Conservation (phyloP, 257 asterid genomes). For the Verbascum thapsus region DNA sequence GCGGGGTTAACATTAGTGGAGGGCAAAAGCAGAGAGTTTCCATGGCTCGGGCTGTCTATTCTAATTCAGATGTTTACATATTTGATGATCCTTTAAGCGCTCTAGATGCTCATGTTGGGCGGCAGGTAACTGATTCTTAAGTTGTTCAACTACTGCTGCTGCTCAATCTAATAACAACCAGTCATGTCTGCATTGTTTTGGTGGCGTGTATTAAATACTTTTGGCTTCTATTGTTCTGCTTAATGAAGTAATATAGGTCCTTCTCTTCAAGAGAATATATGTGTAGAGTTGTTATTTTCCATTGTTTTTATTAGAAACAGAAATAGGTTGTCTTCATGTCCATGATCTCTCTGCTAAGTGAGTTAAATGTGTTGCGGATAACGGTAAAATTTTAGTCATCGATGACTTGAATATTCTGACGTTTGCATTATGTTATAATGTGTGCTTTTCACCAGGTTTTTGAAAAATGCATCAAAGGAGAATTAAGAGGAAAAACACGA, state of each 20-base stretch:
- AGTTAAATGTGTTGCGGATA: not conserved
- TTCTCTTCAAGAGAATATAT: too few species aligned
- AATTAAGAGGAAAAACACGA: constrained; percentile 84
- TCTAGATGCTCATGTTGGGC: constrained; percentile 96
- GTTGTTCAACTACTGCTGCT: too few species aligned
- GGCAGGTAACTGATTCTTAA: constrained; percentile 61
- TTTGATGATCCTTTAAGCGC: constrained; percentile 99
- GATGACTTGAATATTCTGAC: not conserved
- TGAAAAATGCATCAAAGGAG: constrained; percentile 86
- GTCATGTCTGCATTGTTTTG: too few species aligned
- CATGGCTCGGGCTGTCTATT: constrained; percentile 96
- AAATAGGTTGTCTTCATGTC: too few species aligned
- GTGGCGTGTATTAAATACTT: too few species aligned
- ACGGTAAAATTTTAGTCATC: too few species aligned
- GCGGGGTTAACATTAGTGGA: constrained; percentile 99
- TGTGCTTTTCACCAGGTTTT: constrained; percentile 58
- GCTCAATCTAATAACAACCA: too few species aligned
- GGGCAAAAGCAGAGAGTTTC: constrained; percentile 99
- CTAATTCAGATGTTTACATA: constrained; percentile 85
- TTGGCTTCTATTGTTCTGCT: too few species aligned
- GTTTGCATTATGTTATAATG: not conserved
- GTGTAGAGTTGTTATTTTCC: too few species aligned
- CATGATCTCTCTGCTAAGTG: too few species aligned
- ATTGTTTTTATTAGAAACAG: too few species aligned
- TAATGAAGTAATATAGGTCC: too few species aligned